Conservation (phyloP, 441 rosid species). For the Breynia disticha region DNA sequence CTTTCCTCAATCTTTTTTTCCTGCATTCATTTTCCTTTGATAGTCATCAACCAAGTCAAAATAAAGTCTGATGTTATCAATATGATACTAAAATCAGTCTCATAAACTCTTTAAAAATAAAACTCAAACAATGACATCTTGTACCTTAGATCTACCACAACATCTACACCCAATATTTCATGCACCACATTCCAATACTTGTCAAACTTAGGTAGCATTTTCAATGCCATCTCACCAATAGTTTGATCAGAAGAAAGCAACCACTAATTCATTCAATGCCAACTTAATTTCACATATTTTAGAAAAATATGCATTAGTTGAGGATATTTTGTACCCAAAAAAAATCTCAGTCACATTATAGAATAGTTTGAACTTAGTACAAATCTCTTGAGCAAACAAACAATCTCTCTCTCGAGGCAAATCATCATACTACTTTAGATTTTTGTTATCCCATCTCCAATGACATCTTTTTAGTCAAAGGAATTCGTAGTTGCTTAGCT, state of each 20-base stretch:
- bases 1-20: neutral
- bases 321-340: slow-evolving; percentile 7
- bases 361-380: too few species aligned
- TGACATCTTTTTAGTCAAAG: neutral
- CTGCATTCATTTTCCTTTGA: too few species aligned
- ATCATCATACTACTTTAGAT: neutral
- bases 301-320: slow-evolving; percentile 9
- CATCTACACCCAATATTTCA: neutral
- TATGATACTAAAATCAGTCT: neutral
- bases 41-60: too few species aligned
- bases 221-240: neutral
- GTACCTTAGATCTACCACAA: slow-evolving; percentile 8
- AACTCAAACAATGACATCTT: slow-evolving; percentile 6
- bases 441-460: too few species aligned
- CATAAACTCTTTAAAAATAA: slow-evolving; percentile 2
- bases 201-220: slow-evolving; percentile 1
- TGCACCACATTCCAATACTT: too few species aligned
- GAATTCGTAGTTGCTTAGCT: neutral
- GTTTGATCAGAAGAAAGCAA: neutral
- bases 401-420: slow-evolving; percentile 1
- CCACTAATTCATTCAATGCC: slow-evolving; percentile 2
- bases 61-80: neutral
- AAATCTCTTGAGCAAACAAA: too few species aligned
- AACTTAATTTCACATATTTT: slow-evolving; percentile 6
- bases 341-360: slow-evolving; percentile 4